phyloP scores from a whole-genome alignment of 2,329 filamentous ascomycete species.

The Beauveria brongniartii region DNA sequence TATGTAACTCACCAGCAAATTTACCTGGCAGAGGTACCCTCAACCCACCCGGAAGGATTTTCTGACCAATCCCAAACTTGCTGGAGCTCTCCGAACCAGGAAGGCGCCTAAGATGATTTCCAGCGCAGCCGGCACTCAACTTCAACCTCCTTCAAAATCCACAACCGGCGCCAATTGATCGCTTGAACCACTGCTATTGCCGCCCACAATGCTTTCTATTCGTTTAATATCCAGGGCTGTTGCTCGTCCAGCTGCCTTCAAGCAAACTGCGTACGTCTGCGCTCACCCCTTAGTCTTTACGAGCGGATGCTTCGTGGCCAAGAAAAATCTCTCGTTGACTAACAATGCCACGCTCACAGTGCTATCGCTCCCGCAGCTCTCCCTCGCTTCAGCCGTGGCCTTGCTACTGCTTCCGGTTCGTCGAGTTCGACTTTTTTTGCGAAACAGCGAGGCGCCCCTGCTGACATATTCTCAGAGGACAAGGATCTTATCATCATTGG shows the following conservation, averaged over 20 bases:
- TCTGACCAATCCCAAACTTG: slow-evolving; percentile 9
- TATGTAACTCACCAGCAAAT: background rate
- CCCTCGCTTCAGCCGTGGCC: slow-evolving; percentile 49
- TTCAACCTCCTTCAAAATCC: slow-evolving; percentile 7
- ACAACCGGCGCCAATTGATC: slow-evolving; percentile 19
- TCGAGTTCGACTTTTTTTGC: slow-evolving; percentile 16
- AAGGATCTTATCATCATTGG: slow-evolving; percentile 97
- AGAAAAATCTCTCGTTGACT: slow-evolving; percentile 17
- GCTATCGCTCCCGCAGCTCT: slow-evolving; percentile 36
- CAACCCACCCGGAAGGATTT: background rate
- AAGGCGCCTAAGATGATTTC: slow-evolving; percentile 4
- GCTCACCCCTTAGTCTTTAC: background rate
- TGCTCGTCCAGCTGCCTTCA: slow-evolving; percentile 47
- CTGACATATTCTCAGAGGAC: slow-evolving; percentile 59
- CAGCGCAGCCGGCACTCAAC: slow-evolving; percentile 3
- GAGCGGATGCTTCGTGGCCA: background rate
- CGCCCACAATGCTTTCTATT: slow-evolving; percentile 48
- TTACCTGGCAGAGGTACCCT: background rate
- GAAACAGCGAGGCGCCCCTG: background rate
- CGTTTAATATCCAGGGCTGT: slow-evolving; percentile 52
- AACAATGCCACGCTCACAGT: slow-evolving; percentile 24
- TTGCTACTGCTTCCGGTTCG: slow-evolving; percentile 50
- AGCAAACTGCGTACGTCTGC: slow-evolving; percentile 41
- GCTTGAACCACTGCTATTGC: slow-evolving; percentile 17
- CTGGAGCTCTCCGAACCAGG: slow-evolving; percentile 14